These are phyloP conservation scores for Heliocybe sulcata DNA, from an alignment of 1,284 basidiomycete genomes.

Conservation along the genomic window DNA sequence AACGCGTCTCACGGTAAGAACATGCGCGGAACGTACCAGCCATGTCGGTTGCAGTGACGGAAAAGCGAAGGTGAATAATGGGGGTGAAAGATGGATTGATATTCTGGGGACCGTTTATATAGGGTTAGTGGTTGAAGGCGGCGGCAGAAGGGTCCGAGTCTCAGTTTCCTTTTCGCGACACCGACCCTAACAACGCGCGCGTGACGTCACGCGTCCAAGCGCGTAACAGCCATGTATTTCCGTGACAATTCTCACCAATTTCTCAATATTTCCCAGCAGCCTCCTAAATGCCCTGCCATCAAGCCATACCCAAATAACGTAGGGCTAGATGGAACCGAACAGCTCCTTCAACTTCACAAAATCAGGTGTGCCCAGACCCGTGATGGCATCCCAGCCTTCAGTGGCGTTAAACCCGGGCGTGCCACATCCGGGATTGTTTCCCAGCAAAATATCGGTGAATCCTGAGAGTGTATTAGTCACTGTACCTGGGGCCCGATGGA, in stretches of 20 bases:
- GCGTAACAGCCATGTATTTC: not conserved
- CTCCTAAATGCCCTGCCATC: not conserved
- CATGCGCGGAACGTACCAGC: slow-evolving; percentile 18
- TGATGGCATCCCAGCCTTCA: slow-evolving; percentile 19
- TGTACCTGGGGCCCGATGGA: too few species aligned
- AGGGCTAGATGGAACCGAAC: not conserved
- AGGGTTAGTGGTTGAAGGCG: not conserved
- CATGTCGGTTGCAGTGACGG: slow-evolving; percentile 10
- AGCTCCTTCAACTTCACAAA: slow-evolving; percentile 7
- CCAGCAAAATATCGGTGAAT: slow-evolving; percentile 25
- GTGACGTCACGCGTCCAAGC: not conserved
- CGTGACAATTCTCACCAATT: not conserved
- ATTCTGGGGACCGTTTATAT: not conserved
- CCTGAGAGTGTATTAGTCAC: not conserved
- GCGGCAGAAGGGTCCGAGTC: not conserved
- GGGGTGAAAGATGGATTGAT: not conserved
- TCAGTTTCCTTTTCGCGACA: not conserved
- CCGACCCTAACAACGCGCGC: not conserved
- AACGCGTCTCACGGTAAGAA: not conserved
- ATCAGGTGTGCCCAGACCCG: slow-evolving; percentile 12
- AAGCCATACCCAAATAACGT: not conserved
- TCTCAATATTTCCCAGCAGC: not conserved
- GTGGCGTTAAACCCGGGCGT: slow-evolving; percentile 16
- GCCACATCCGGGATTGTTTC: slow-evolving; percentile 20
- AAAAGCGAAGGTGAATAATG: not conserved